These are phyloP conservation scores for Camelina neglecta DNA, from an alignment of 345 rosid genomes.

Conservation along the genomic window DNA sequence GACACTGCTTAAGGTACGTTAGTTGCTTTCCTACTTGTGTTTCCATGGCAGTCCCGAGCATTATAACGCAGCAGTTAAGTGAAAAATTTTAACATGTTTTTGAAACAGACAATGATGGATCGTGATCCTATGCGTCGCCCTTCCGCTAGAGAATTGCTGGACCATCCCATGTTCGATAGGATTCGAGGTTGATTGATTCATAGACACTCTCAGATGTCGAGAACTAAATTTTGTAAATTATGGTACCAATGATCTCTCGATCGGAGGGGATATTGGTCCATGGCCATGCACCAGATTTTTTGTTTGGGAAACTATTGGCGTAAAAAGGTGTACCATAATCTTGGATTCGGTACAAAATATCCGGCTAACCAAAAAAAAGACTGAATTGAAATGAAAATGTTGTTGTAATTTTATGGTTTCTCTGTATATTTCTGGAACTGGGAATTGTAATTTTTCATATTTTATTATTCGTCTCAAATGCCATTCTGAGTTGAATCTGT, in stretches of 20 bases:
- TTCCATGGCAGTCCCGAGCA: constrained; percentile 17
- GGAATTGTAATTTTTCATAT: neutral
- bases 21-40: neutral
- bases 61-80: neutral
- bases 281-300: neutral
- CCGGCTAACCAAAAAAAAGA: constrained; percentile 2
- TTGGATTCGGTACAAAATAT: neutral
- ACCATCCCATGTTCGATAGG: constrained; percentile 71
- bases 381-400: neutral
- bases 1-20: constrained; percentile 80
- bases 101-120: constrained; percentile 76
- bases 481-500: neutral
- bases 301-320: constrained; percentile 4
- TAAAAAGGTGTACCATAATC: constrained; percentile 10
- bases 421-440: constrained; percentile 24
- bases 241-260: constrained; percentile 23
- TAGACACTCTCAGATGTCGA: neutral
- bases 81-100: constrained; percentile 36
- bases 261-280: neutral
- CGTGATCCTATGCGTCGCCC: constrained; percentile 78
- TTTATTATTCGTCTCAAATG: neutral
- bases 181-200: constrained; percentile 41
- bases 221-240: constrained; percentile 37
- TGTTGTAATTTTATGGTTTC: constrained; percentile 10
- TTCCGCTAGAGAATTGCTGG: constrained; percentile 64